Percentiles rank a stretch among this genome's conserved stretches.
Conservation (phyloP, 225 moss, liverwort and hornwort genomes). For the Neckera pumila region DNA sequence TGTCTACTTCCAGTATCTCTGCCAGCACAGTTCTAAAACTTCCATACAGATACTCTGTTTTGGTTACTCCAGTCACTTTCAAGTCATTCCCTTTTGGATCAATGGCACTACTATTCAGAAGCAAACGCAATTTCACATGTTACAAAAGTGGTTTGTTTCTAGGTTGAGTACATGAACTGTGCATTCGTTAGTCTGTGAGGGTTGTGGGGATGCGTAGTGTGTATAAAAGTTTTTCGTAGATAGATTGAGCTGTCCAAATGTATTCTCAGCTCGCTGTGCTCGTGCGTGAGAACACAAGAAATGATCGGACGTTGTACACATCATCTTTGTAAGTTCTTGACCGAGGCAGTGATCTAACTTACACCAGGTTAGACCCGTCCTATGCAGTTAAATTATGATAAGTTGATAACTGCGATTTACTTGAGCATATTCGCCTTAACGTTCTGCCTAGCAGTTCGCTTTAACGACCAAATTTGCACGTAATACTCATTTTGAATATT, state of each 20-base stretch:
- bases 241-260: not conserved
- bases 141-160: not conserved
- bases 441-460: fast-evolving
- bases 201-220: not conserved
- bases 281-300: no score
- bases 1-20: not conserved
- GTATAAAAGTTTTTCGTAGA: not conserved
- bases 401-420: not conserved
- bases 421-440: not conserved
- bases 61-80: not conserved
- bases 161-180: no score
- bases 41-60: not conserved
- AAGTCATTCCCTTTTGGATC: no score
- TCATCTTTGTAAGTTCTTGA: not conserved
- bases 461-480: fast-evolving
- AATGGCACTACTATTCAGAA: not conserved
- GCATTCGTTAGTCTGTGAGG: not conserved
- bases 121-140: not conserved
- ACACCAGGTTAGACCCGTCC: no score
- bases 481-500: not conserved
- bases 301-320: fast-evolving
- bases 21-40: no score
- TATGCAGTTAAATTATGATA: not conserved
- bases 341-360: not conserved
- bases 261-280: fast-evolving